Percentiles rank a stretch among this genome's conserved stretches.
phyloP scores from a whole-genome alignment of 2,329 filamentous ascomycete species.

The Cercospora canescens region DNA sequence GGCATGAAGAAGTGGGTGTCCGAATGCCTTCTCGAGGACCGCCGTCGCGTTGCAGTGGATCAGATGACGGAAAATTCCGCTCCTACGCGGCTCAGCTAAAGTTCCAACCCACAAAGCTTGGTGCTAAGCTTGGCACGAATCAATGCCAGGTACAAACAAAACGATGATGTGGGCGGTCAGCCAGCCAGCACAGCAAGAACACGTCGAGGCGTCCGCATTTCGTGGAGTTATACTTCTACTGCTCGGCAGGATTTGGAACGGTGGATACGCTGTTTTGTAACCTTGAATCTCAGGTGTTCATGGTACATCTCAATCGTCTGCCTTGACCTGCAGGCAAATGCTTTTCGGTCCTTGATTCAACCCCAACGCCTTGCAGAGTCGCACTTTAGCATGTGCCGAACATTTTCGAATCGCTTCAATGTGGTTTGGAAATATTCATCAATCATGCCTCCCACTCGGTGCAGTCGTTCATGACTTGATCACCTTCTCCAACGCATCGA shows the following conservation, averaged over 20 bases:
- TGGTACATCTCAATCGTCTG: background rate
- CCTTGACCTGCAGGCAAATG: background rate
- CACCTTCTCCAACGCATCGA: constrained; percentile 51
- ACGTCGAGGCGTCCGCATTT: no score
- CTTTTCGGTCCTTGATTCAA: background rate
- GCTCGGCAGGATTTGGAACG: no score
- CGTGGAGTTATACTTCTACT: no score
- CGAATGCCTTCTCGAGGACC: background rate
- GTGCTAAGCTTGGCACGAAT: background rate
- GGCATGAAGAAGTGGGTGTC: background rate
- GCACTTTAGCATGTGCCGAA: constrained; percentile 1
- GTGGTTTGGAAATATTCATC: constrained; percentile 4
- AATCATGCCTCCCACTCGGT: background rate
- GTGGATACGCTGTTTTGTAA: no score
- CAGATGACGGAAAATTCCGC: no score
- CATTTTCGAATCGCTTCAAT: constrained; percentile 11
- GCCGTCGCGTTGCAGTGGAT: background rate
- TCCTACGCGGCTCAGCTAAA: background rate
- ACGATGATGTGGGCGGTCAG: background rate
- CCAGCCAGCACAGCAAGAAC: background rate
- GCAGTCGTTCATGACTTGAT: constrained; percentile 28
- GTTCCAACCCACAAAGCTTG: background rate
- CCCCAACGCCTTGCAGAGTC: constrained; percentile 16
- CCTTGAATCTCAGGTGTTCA: background rate
- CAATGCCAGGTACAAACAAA: background rate